phyloP scores from a whole-genome alignment of 2,329 filamentous ascomycete genomes.

The Huntiella savannae region DNA sequence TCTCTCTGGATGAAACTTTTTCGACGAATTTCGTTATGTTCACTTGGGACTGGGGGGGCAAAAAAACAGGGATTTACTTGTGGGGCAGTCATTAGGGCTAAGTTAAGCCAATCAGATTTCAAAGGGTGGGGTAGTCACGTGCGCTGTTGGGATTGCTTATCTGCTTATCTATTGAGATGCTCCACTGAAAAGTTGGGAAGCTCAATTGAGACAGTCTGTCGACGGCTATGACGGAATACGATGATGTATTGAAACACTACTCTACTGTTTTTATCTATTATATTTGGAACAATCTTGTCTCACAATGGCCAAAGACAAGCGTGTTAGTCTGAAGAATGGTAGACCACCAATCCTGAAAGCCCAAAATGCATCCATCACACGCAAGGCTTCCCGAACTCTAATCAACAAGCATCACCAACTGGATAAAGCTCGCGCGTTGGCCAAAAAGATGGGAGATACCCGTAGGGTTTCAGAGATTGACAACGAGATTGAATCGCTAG shows the following conservation, averaged over 20 bases:
- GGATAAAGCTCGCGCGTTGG: conserved; percentile 41
- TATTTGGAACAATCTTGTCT: neutral
- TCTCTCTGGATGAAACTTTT: conserved; percentile 7
- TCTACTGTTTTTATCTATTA: neutral
- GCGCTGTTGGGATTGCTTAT: neutral
- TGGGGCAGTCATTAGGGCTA: conserved; percentile 7
- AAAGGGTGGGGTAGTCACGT: neutral
- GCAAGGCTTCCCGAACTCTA: conserved; percentile 42
- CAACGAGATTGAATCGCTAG: conserved; percentile 35
- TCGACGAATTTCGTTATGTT: conserved; percentile 4
- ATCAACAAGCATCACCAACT: conserved; percentile 49
- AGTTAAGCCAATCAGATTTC: neutral
- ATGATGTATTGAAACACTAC: neutral
- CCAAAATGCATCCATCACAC: conserved; percentile 28
- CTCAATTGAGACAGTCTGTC: no score
- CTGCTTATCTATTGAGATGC: conserved; percentile 1
- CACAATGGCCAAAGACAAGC: conserved; percentile 17
- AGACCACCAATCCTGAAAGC: conserved; percentile 36
- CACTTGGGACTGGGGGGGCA: neutral
- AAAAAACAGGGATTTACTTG: conserved; percentile 5
- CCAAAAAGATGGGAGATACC: conserved; percentile 32
- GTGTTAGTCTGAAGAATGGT: conserved; percentile 19
- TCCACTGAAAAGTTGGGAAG: conserved; percentile 9
- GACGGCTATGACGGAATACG: no score
- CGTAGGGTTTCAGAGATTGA: conserved; percentile 26